Conservation (phyloP, 495 filamentous ascomycete genomes). For the Aeminium ludgeri region DNA sequence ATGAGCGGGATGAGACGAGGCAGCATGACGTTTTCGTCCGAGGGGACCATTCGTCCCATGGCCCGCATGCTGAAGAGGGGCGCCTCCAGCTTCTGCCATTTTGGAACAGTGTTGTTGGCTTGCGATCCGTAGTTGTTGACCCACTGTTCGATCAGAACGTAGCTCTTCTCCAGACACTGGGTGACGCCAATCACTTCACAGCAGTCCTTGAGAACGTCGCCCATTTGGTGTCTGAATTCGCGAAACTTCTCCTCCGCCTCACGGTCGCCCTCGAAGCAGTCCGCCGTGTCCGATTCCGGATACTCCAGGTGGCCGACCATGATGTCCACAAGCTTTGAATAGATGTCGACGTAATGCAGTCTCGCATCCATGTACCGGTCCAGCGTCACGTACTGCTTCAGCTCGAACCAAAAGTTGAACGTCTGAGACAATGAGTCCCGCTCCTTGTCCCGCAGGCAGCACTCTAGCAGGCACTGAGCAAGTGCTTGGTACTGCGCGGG, state of each 20-base stretch:
- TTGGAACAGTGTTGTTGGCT: conserved; percentile 61
- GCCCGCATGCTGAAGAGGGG: conserved; percentile 89
- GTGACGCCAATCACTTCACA: conserved; percentile 88
- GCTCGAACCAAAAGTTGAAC: conserved; percentile 94
- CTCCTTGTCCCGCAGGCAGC: conserved; percentile 69
- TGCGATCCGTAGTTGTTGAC: conserved; percentile 62
- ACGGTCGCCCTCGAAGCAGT: conserved; percentile 88
- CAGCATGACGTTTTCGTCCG: conserved; percentile 68
- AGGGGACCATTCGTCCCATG: conserved; percentile 93
- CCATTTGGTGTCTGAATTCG: conserved; percentile 91
- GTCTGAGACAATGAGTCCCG: conserved; percentile 79
- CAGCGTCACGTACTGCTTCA: conserved; percentile 87
- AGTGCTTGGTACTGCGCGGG: conserved; percentile 67
- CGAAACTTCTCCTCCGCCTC: conserved; percentile 96
- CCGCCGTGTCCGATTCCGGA: conserved; percentile 53
- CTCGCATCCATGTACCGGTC: conserved; percentile 77
- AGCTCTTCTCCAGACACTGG: conserved; percentile 77
- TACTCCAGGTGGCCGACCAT: conserved; percentile 86
- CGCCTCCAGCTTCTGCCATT: conserved; percentile 93
- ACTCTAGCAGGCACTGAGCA: conserved; percentile 81
- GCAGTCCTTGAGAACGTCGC: conserved; percentile 92
- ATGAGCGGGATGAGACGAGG: conserved; percentile 82
- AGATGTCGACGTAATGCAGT: conserved; percentile 56
- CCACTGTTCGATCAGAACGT: conserved; percentile 71
- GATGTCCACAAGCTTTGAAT: conserved; percentile 75